Conservation (phyloP, 1,284 basidiomycete genomes). For the Ganoderma lingzhi region DNA sequence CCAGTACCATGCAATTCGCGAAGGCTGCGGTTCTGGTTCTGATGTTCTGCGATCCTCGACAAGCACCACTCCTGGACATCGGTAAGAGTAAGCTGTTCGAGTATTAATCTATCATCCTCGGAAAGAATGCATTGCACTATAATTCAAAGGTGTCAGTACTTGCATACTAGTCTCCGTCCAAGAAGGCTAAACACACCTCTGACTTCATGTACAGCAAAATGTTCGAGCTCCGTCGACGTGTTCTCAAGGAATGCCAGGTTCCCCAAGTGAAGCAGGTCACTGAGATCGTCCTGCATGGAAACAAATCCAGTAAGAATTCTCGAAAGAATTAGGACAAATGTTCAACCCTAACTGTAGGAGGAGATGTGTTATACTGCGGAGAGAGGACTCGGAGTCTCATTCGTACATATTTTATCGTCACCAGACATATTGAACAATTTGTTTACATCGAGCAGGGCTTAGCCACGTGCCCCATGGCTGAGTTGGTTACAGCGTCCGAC, state of each 20-base stretch:
- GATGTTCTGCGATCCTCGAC: background rate
- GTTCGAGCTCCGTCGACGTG: background rate
- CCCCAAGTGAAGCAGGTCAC: background rate
- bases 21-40: background rate
- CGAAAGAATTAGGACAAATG: too few relatives aligned
- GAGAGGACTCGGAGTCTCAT: too few relatives aligned
- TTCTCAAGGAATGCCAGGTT: background rate
- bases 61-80: background rate
- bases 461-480: slow-evolving; percentile 72
- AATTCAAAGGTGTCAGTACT: background rate
- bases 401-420: too few relatives aligned
- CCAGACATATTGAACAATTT: too few relatives aligned
- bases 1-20: background rate
- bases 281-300: background rate
- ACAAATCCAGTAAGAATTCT: background rate
- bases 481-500: slow-evolving; percentile 87
- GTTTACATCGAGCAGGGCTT: too few relatives aligned
- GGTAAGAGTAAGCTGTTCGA: background rate
- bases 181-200: background rate
- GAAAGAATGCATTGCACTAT: background rate
- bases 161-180: background rate
- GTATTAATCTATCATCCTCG: background rate
- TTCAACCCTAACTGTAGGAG: too few relatives aligned
- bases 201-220: background rate
- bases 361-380: too few relatives aligned